phyloP scores from a whole-genome alignment of 1,139 yeast species.

The Casaregolazyma suthepensis region DNA sequence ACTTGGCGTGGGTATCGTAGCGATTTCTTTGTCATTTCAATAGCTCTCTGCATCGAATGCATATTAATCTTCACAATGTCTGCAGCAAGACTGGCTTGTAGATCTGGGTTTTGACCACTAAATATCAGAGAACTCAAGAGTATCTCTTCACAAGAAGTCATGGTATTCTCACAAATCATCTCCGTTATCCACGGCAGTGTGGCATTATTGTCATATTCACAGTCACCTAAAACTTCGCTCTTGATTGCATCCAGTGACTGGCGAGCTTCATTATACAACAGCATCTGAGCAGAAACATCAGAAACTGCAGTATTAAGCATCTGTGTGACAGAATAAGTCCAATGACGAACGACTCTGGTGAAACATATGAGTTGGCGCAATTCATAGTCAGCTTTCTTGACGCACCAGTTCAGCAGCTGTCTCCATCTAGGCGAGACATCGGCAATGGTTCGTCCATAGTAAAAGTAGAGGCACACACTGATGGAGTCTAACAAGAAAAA shows the following conservation, averaged over 20 bases:
- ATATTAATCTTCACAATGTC: background rate
- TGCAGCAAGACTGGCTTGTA: background rate
- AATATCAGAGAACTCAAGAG: background rate
- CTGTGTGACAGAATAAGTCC: background rate
- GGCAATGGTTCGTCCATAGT: background rate
- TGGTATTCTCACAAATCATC: background rate
- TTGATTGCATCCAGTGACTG: background rate
- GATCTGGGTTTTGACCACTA: background rate
- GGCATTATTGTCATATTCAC: background rate
- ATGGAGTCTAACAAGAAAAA: constrained; percentile 1
- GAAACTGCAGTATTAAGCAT: background rate
- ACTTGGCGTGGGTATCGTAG: constrained; percentile 47
- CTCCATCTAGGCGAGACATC: background rate
- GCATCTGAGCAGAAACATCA: background rate
- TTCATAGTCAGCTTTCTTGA: background rate
- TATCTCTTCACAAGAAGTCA: background rate
- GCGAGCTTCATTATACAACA: background rate
- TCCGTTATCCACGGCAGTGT: background rate
- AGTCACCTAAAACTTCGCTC: background rate
- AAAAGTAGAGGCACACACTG: background rate
- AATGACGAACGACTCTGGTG: background rate
- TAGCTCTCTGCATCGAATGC: constrained; percentile 20
- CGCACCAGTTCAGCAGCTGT: background rate
- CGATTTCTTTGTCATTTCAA: constrained; percentile 37
- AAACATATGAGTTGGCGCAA: background rate